These are phyloP conservation scores for Pythium volutum DNA, from an alignment of 352 stramenopile species.

Conservation along the genomic window DNA sequence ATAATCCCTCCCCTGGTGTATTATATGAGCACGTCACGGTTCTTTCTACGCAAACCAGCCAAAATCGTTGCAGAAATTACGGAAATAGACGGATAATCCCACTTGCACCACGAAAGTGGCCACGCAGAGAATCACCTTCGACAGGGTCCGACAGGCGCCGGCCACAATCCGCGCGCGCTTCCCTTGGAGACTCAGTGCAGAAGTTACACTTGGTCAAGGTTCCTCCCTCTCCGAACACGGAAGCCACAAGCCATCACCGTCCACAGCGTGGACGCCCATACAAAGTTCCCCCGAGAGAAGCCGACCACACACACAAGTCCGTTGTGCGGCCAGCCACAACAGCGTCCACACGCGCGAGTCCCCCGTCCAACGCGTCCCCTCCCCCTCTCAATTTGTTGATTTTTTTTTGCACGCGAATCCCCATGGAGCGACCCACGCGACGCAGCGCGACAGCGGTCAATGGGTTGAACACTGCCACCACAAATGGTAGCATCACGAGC, in stretches of 20 bases:
- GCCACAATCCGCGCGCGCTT: conserved; percentile 14
- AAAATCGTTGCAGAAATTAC: neutral
- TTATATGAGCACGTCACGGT: conserved; percentile 3
- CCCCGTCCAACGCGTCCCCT: neutral
- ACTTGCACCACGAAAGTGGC: conserved; percentile 4
- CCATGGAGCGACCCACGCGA: conserved; percentile 58
- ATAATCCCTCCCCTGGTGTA: conserved; percentile 17
- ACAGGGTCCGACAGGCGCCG: conserved; percentile 6
- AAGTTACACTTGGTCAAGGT: conserved; percentile 16
- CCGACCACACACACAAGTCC: neutral
- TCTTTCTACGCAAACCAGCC: conserved; percentile 6
- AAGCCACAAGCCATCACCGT: conserved; percentile 1
- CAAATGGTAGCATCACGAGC: conserved; percentile 22
- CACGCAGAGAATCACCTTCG: conserved; percentile 1
- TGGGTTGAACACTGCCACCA: conserved; percentile 21
- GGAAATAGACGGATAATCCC: neutral
- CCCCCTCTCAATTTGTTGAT: neutral
- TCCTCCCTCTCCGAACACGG: neutral
- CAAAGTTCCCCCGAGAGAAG: neutral
- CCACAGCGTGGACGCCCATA: conserved; percentile 14
- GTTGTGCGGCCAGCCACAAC: neutral
- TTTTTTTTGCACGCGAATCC: neutral
- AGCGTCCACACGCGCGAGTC: neutral
- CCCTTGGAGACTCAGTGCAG: conserved; percentile 16
- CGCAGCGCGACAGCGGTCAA: conserved; percentile 31